Evolutionary conservation across 2,329 filamentous ascomycete species (phyloP).

Genomic region (Talaromyces marneffei): DNA sequence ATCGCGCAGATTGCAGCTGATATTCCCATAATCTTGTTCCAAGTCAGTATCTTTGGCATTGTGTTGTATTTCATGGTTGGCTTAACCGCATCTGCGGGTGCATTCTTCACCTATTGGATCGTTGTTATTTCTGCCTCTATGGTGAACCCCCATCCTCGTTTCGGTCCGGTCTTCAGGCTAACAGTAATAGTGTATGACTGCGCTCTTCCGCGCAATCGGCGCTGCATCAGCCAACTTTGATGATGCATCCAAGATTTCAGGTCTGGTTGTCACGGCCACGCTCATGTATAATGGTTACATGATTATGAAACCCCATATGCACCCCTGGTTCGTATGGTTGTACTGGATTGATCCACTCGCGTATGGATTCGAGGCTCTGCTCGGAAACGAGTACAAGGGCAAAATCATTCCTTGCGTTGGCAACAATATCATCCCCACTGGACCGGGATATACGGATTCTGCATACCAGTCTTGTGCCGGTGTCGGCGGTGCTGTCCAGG

Average conservation of each 20-base stretch:
- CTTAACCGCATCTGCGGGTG: conserved; percentile 45
- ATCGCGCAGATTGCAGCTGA: conserved; percentile 45
- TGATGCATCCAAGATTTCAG: conserved; percentile 51
- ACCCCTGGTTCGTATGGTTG: conserved; percentile 49
- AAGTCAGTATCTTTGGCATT: conserved; percentile 54
- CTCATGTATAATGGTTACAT: conserved; percentile 41
- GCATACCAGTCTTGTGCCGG: conserved; percentile 48
- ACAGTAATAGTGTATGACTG: conserved; percentile 48
- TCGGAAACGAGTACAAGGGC: conserved; percentile 34
- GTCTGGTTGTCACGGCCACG: conserved; percentile 32
- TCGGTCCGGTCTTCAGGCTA: neutral
- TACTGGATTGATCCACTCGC: conserved; percentile 36
- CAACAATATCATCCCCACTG: conserved; percentile 29
- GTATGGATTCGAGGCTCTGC: conserved; percentile 35
- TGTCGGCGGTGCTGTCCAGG: conserved; percentile 50
- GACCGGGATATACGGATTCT: conserved; percentile 23
- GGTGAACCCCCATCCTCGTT: conserved; percentile 31
- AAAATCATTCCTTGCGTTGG: conserved; percentile 33
- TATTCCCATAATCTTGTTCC: conserved; percentile 53
- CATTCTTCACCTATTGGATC: conserved; percentile 60
- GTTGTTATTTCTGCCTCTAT: conserved; percentile 49
- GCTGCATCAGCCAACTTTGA: conserved; percentile 54
- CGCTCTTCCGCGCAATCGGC: conserved; percentile 52
- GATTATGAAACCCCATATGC: conserved; percentile 45
- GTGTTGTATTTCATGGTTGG: conserved; percentile 61